phyloP scores from a whole-genome alignment of 441 rosid species.

The Brassica hybrid region DNA sequence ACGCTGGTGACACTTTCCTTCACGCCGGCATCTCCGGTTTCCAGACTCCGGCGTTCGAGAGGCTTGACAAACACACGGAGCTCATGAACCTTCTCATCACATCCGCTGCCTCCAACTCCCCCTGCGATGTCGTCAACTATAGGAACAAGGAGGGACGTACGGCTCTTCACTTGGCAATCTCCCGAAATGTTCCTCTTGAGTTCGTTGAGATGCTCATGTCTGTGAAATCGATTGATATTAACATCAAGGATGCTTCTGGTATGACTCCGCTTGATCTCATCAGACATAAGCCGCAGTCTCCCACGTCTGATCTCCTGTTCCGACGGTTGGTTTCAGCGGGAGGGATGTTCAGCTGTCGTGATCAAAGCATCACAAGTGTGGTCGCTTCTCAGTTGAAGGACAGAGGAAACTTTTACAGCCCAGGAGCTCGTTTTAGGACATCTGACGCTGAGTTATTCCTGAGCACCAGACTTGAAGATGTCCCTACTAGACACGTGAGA shows the following conservation, averaged over 20 bases:
- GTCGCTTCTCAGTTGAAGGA: constrained; percentile 80
- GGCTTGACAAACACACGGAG: constrained; percentile 81
- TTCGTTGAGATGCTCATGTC: constrained; percentile 88
- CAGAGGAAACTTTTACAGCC: constrained; percentile 75
- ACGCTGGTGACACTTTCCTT: constrained; percentile 83
- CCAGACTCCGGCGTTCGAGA: constrained; percentile 72
- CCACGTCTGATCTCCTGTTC: constrained; percentile 76
- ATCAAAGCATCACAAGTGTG: constrained; percentile 69
- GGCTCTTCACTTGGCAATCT: constrained; percentile 83
- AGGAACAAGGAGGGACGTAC: constrained; percentile 77
- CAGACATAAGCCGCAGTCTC: constrained; percentile 71
- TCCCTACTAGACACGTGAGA: constrained; percentile 51
- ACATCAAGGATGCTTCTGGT: constrained; percentile 66
- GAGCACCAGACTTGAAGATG: constrained; percentile 58
- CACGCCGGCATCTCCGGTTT: constrained; percentile 83
- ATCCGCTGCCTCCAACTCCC: constrained; percentile 36
- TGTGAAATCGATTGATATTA: constrained; percentile 67
- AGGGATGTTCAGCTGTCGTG: constrained; percentile 71
- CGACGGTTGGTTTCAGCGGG: constrained; percentile 86
- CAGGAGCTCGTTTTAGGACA: constrained; percentile 81
- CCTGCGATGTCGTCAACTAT: constrained; percentile 56
- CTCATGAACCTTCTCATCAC: constrained; percentile 73
- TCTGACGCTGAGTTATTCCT: constrained; percentile 81
- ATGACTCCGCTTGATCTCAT: constrained; percentile 94
- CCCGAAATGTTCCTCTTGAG: constrained; percentile 75